Conservation (phyloP, 768 basidiomycete genomes). For the Rhodotorula babjevae region DNA sequence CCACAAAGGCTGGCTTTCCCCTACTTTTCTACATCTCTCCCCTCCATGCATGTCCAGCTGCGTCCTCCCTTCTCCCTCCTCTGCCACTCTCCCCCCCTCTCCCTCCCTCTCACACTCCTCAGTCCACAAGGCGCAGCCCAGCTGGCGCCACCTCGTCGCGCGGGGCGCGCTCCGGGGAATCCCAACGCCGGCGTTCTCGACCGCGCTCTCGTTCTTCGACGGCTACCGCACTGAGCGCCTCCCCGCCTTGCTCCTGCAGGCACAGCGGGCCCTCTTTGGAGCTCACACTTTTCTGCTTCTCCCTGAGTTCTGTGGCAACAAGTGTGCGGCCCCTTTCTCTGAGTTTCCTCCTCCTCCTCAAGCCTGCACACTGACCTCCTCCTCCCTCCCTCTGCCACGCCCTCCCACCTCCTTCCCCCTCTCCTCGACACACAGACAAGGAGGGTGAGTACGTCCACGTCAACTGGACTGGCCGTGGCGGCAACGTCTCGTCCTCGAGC, state of each 20-base stretch:
- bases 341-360: too few relatives aligned
- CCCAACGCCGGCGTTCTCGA: constrained; percentile 94
- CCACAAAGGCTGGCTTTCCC: too few relatives aligned
- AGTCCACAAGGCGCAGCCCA: constrained; percentile 88
- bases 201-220: constrained; percentile 96
- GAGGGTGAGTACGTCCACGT: background rate
- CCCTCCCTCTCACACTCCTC: constrained; percentile 54
- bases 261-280: constrained; percentile 57
- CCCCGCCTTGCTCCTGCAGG: constrained; percentile 91
- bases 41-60: too few relatives aligned
- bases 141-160: constrained; percentile 94
- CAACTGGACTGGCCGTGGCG: constrained; percentile 3
- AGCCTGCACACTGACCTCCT: too few relatives aligned
- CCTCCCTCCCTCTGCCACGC: too few relatives aligned
- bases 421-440: background rate
- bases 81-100: background rate
- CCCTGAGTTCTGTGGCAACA: background rate
- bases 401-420: too few relatives aligned
- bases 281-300: background rate
- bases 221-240: constrained; percentile 94
- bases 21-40: too few relatives aligned
- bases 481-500: constrained; percentile 1
- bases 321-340: background rate
- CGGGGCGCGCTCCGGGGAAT: constrained; percentile 97
- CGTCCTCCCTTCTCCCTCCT: background rate